Base-by-base conservation (phyloP, 495 filamentous ascomycete species). In the Neurospora sp. region DNA sequence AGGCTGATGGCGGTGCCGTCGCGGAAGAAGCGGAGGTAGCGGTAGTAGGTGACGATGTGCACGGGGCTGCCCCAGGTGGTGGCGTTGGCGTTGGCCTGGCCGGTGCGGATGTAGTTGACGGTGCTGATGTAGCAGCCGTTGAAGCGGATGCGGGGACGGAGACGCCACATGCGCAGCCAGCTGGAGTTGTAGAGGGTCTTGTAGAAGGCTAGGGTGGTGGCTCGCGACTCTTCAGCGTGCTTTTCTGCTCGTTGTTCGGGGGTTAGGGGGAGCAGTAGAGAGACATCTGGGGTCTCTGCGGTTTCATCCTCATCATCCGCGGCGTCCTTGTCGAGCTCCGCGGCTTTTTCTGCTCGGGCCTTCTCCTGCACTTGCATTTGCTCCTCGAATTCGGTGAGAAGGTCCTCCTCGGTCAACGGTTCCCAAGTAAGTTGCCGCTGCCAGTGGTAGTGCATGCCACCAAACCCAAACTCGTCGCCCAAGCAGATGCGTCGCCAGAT, bases 1-100 rank as follows among this genome's bases (percentile, higher is more conserved):
- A n/a, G n/a, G n/a, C n/a, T n/a, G n/a, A n/a, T n/a, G n/a, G 87
- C 89, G 1, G 91, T 90, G 35, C 96, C 96, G 81, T 98, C 92
- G 27, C 93, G 91, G 83, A 96, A 97, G 82, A 98, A 96, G 14
- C 96, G 91, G 0, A 99, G 85, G 79, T 98, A 99, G 44, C 96
- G 92, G 83, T 96, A 98, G 82, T 98, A 99, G 0, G 96, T 99
- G 42, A 99, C 94, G 70, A 98, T 97, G 77, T 95, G 94, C 22
- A 98, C 91, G 14, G 96, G 96, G 27, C 88, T 90, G 78, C 89
- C 90, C 93, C 93, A 96, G 78, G 75, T 90, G 70, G 79, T 79
- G 81, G 79, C 87, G 82, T 81, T 86, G 83, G 73, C 83, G 74
- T 74, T 87, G 81, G 75, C 88, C 81, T 77, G 90, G 69, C 96